A percentile compares a stretch with the other conserved stretches of the same genome.
Conservation (phyloP, 805 yeast genomes). For the Wickerhamomyces mucosus region DNA sequence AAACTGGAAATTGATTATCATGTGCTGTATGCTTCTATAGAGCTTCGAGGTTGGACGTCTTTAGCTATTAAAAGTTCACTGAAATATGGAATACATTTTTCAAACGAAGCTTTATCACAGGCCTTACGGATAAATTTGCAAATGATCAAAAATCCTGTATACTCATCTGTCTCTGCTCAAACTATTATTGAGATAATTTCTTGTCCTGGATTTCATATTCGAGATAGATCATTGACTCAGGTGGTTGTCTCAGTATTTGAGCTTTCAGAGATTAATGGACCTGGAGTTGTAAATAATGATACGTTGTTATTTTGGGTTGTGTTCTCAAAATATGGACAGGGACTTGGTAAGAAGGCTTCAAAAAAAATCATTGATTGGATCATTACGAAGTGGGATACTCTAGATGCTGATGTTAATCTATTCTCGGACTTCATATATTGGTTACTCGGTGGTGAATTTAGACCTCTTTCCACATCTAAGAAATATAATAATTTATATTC, state of each 20-base stretch:
- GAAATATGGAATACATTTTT: slow-evolving; percentile 13
- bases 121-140: slow-evolving; percentile 25
- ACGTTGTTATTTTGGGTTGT: slow-evolving; percentile 47
- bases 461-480: not conserved
- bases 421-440: slow-evolving; percentile 33
- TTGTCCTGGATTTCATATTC: slow-evolving; percentile 3
- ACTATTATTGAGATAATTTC: slow-evolving; percentile 13
- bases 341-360: slow-evolving; percentile 20
- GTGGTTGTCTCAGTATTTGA: slow-evolving; percentile 43
- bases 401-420: slow-evolving; percentile 3
- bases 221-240: slow-evolving; percentile 33
- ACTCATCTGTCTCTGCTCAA: slow-evolving; percentile 19
- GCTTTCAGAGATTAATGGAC: slow-evolving; percentile 53
- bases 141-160: slow-evolving; percentile 18
- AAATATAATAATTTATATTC: slow-evolving; percentile 6
- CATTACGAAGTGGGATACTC: slow-evolving; percentile 30
- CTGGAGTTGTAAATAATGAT: slow-evolving; percentile 34
- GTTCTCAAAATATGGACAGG: slow-evolving; percentile 27
- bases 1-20: no score
- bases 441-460: slow-evolving; percentile 25
- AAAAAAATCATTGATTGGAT: slow-evolving; percentile 43
- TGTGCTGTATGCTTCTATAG: slow-evolving; percentile 7
- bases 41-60: slow-evolving; percentile 13
- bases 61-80: slow-evolving; percentile 9
- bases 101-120: slow-evolving; percentile 11